Percentiles rank a stretch among this genome's conserved stretches.
Evolutionary conservation across 2,329 filamentous ascomycete species (phyloP).

Genomic region (Penicillium sp.): DNA sequence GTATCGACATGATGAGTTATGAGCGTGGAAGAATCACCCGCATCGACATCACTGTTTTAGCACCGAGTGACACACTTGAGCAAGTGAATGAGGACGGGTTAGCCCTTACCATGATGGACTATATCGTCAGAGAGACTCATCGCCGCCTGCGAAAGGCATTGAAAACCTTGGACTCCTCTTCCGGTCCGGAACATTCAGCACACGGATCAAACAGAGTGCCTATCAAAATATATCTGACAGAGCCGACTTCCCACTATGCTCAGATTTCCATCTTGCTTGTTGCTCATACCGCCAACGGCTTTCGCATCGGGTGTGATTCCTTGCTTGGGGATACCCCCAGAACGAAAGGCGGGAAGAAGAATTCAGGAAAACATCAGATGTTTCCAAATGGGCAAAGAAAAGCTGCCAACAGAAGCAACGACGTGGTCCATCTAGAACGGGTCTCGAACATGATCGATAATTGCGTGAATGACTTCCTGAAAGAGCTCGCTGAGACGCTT

Average conservation of each 20-base stretch:
- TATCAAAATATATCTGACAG: constrained; percentile 30
- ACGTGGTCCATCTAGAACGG: constrained; percentile 10
- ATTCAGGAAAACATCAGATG: constrained; percentile 4
- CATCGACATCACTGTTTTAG: constrained; percentile 37
- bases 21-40: constrained; percentile 27
- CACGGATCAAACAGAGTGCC: constrained; percentile 10
- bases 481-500: constrained; percentile 36
- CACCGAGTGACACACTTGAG: constrained; percentile 23
- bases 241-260: constrained; percentile 40
- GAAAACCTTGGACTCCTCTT: constrained; percentile 9
- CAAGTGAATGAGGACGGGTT: not conserved
- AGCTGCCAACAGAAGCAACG: not conserved
- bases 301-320: constrained; percentile 48
- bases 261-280: constrained; percentile 52
- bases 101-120: constrained; percentile 18
- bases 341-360: constrained; percentile 1
- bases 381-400: constrained; percentile 1
- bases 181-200: constrained; percentile 8
- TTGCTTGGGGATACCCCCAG: constrained; percentile 35
- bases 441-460: constrained; percentile 36
- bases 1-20: constrained; percentile 27
- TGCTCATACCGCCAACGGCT: constrained; percentile 45
- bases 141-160: constrained; percentile 15
- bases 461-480: constrained; percentile 41
- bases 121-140: constrained; percentile 18